Conservation (phyloP, 1,284 basidiomycete genomes). For the Amylostereum chailletii region DNA sequence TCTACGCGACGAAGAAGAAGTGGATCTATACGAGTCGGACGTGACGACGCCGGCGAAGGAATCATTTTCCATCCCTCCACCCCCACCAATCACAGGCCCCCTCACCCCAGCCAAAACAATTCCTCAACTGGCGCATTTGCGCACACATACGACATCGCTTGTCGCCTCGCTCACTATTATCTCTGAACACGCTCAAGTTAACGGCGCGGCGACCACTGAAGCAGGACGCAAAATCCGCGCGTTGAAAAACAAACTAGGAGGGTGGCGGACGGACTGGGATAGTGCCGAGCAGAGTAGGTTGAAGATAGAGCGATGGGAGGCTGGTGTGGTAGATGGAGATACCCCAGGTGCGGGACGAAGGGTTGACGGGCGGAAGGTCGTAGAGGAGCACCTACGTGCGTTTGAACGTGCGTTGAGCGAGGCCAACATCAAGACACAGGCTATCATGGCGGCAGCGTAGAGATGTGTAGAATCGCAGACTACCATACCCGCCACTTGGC, state of each 20-base stretch:
- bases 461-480: neutral
- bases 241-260: slow-evolving; percentile 71
- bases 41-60: slow-evolving; percentile 40
- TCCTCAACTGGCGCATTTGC: slow-evolving; percentile 57
- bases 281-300: slow-evolving; percentile 68
- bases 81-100: slow-evolving; percentile 35
- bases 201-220: slow-evolving; percentile 72
- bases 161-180: slow-evolving; percentile 66
- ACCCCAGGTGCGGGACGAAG: slow-evolving; percentile 20
- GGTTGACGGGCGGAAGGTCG: slow-evolving; percentile 56
- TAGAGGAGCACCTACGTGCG: slow-evolving; percentile 65
- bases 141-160: slow-evolving; percentile 62
- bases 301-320: slow-evolving; percentile 72
- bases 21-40: slow-evolving; percentile 18
- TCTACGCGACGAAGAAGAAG: slow-evolving; percentile 29
- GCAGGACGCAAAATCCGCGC: slow-evolving; percentile 76
- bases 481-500: too few species aligned
- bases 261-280: slow-evolving; percentile 71
- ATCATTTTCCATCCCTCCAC: slow-evolving; percentile 38
- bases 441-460: slow-evolving; percentile 57
- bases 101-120: slow-evolving; percentile 48
- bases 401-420: slow-evolving; percentile 64
- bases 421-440: slow-evolving; percentile 63
- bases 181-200: slow-evolving; percentile 81
- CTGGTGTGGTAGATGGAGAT: slow-evolving; percentile 38